These are phyloP conservation scores for Erysimum cheiri DNA, from an alignment of 441 rosid genomes.

Conservation along the genomic window DNA sequence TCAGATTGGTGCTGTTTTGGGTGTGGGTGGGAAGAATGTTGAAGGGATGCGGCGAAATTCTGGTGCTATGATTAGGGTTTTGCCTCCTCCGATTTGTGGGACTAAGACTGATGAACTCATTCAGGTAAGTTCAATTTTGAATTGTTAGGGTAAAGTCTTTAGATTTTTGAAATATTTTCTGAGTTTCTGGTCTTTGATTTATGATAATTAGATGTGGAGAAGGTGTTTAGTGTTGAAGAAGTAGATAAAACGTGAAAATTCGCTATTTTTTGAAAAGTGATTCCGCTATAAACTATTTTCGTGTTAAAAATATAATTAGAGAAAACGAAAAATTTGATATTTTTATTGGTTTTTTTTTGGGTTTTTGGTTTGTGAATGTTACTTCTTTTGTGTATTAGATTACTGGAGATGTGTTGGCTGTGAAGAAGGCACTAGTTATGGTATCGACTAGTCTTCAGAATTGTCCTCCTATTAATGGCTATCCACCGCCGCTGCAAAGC, in stretches of 20 bases:
- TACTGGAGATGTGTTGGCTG: slow-evolving; percentile 57
- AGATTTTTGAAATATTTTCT: not conserved
- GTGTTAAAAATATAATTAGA: no score
- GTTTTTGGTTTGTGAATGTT: slow-evolving; percentile 19
- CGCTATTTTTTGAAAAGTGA: no score
- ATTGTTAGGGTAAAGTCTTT: slow-evolving; percentile 2
- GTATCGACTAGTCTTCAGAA: slow-evolving; percentile 56
- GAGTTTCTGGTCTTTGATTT: not conserved
- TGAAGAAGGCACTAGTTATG: slow-evolving; percentile 64
- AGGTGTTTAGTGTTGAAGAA: not conserved
- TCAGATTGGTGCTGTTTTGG: slow-evolving; percentile 61
- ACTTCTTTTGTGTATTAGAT: slow-evolving; percentile 49
- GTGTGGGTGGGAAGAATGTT: slow-evolving; percentile 54
- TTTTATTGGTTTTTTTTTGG: not conserved
- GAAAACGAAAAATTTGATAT: not conserved
- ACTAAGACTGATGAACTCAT: slow-evolving; percentile 54
- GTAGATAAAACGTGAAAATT: no score
- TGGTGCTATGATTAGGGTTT: slow-evolving; percentile 59
- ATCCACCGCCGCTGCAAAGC: slow-evolving; percentile 33
- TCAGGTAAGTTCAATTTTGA: slow-evolving; percentile 50
- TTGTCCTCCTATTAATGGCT: slow-evolving; percentile 44
- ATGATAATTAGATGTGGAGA: no score
- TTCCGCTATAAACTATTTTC: no score
- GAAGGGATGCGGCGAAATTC: slow-evolving; percentile 53
- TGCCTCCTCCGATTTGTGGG: slow-evolving; percentile 62